Evolutionary conservation across 495 filamentous ascomycete species (phyloP).

Genomic region (Xylaria cubensis): DNA sequence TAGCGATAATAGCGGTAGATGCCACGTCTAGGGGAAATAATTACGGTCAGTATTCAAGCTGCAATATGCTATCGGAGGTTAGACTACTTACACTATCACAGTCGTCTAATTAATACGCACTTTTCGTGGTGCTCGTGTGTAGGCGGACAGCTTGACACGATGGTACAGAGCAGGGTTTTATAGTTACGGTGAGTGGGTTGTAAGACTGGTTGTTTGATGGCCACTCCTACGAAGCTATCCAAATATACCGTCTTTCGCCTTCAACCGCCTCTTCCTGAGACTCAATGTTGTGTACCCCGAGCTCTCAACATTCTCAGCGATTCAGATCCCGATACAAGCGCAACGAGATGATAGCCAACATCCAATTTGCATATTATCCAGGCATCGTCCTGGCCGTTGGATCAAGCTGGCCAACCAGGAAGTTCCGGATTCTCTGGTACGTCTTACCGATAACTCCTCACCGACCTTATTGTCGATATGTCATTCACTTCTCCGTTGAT

Average conservation of each 20-base stretch:
- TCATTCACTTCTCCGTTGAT: not conserved
- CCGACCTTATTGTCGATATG: slow-evolving; percentile 8
- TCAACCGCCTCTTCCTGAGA: not conserved
- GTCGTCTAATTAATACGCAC: not conserved
- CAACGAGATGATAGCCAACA: not conserved
- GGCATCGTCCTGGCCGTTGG: not conserved
- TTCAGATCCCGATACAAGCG: not conserved
- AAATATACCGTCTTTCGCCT: not conserved
- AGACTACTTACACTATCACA: not conserved
- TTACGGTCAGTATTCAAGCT: not conserved
- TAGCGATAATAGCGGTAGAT: not conserved
- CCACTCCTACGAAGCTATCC: not conserved
- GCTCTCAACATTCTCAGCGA: not conserved
- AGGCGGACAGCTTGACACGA: not conserved
- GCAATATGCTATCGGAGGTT: no score
- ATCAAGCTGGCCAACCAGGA: slow-evolving; percentile 1
- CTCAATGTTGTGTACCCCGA: not conserved
- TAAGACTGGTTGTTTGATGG: not conserved
- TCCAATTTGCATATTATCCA: not conserved
- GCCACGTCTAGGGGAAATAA: not conserved
- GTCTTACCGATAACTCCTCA: not conserved
- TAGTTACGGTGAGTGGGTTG: not conserved
- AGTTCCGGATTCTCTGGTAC: not conserved
- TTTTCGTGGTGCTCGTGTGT: not conserved
- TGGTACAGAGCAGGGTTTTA: not conserved